A percentile compares a stretch with the other conserved stretches of the same genome.
Evolutionary conservation across 495 filamentous ascomycete species (phyloP).

Genomic region (Rhypophila decipiens): DNA sequence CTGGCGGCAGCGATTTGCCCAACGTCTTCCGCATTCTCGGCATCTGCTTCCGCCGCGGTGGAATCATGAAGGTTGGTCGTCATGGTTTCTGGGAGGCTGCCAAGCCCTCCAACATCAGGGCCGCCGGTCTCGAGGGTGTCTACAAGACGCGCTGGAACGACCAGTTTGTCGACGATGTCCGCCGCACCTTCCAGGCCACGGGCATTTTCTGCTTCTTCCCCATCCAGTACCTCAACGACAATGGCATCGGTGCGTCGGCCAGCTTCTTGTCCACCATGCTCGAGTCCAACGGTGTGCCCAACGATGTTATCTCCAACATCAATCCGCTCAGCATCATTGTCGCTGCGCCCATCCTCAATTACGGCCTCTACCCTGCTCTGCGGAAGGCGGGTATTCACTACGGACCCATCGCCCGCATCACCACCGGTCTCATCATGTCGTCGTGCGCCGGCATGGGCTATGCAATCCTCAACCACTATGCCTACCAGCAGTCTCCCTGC

Average conservation of each 20-base stretch:
- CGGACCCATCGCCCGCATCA: slow-evolving; percentile 68
- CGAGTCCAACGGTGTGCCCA: slow-evolving; percentile 61
- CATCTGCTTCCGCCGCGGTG: slow-evolving; percentile 49
- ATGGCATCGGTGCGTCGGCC: slow-evolving; percentile 39
- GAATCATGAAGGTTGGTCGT: slow-evolving; percentile 48
- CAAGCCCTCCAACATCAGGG: slow-evolving; percentile 52
- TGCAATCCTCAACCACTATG: slow-evolving; percentile 64
- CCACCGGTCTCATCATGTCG: slow-evolving; percentile 61
- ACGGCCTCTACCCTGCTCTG: slow-evolving; percentile 58
- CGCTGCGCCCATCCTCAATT: slow-evolving; percentile 60
- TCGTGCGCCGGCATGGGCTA: slow-evolving; percentile 58
- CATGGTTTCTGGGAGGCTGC: slow-evolving; percentile 59
- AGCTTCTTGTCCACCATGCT: slow-evolving; percentile 55
- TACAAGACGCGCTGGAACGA: slow-evolving; percentile 43
- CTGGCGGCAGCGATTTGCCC: slow-evolving; percentile 46
- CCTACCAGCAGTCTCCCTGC: slow-evolving; percentile 54
- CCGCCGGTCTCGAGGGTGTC: slow-evolving; percentile 31
- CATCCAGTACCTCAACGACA: slow-evolving; percentile 60
- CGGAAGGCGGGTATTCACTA: slow-evolving; percentile 60
- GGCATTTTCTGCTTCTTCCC: slow-evolving; percentile 61
- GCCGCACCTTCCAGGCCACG: slow-evolving; percentile 51
- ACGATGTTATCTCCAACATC: slow-evolving; percentile 73
- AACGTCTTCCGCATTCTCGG: slow-evolving; percentile 49
- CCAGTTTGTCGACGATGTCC: slow-evolving; percentile 52
- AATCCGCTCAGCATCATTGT: slow-evolving; percentile 68